Conservation (phyloP, 495 filamentous ascomycete species). For the Tuber indicum region DNA sequence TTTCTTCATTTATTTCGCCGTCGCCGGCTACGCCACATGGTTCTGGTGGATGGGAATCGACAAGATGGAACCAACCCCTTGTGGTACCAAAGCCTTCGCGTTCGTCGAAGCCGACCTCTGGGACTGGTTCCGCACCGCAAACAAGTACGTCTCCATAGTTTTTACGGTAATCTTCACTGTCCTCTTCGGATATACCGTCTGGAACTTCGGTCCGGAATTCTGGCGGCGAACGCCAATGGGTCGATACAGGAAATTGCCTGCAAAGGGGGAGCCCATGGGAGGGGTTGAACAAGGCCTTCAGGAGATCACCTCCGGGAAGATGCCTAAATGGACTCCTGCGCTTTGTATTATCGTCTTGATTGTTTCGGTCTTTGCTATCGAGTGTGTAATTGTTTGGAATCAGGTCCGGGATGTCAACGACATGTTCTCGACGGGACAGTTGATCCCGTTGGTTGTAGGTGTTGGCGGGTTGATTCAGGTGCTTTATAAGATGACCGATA, state of each 20-base stretch:
- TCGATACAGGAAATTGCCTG: not conserved
- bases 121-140: slow-evolving; percentile 33
- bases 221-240: not conserved
- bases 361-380: slow-evolving; percentile 13
- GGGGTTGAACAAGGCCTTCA: slow-evolving; percentile 2
- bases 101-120: slow-evolving; percentile 17
- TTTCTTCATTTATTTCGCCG: slow-evolving; percentile 35
- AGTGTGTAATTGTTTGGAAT: slow-evolving; percentile 35
- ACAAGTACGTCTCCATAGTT: slow-evolving; percentile 22
- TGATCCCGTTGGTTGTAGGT: slow-evolving; percentile 37
- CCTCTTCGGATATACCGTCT: slow-evolving; percentile 33
- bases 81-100: slow-evolving; percentile 22
- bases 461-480: slow-evolving; percentile 35
- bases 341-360: slow-evolving; percentile 25
- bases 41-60: slow-evolving; percentile 36
- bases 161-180: slow-evolving; percentile 24
- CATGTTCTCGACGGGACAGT: slow-evolving; percentile 35
- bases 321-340: slow-evolving; percentile 31
- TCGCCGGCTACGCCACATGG: slow-evolving; percentile 28
- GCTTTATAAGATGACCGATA: slow-evolving; percentile 32
- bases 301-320: not conserved
- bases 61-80: not conserved
- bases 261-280: not conserved
- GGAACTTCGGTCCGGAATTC: slow-evolving; percentile 23
- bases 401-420: slow-evolving; percentile 27